Percentiles rank a stretch among this genome's conserved stretches.
These are phyloP conservation scores for Coemansia asiatica DNA, from an alignment of 192 early-diverging fungal species.

Conservation along the genomic window DNA sequence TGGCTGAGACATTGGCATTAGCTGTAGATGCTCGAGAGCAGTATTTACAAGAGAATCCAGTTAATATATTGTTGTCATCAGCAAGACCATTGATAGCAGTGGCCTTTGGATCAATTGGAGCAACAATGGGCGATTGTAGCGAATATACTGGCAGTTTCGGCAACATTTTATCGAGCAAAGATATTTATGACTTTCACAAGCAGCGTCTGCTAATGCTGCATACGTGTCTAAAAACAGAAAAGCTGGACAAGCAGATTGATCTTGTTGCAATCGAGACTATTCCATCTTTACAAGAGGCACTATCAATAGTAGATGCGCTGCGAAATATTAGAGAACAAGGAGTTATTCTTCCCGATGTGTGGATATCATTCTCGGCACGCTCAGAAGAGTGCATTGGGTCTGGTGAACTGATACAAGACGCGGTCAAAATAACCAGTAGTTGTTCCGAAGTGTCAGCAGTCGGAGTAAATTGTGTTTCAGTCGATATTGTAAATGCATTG, in stretches of 20 bases:
- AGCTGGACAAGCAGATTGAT: constrained; percentile 51
- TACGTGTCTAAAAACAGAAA: constrained; percentile 6
- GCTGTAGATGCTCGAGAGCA: constrained; percentile 55
- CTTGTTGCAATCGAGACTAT: constrained; percentile 71
- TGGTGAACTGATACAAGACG: constrained; percentile 57
- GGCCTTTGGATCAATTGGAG: constrained; percentile 68
- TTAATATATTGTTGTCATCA: not conserved
- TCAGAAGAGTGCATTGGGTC: constrained; percentile 29
- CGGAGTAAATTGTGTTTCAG: constrained; percentile 66
- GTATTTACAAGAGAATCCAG: constrained; percentile 17
- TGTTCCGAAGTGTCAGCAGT: constrained; percentile 46
- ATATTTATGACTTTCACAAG: constrained; percentile 59
- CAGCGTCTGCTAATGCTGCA: constrained; percentile 45
- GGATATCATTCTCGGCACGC: constrained; percentile 63
- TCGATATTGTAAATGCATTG: constrained; percentile 9
- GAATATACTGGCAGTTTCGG: constrained; percentile 70
- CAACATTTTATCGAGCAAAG: constrained; percentile 18
- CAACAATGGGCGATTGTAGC: constrained; percentile 60
- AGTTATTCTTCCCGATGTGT: constrained; percentile 44
- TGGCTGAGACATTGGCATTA: constrained; percentile 46
- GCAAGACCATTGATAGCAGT: constrained; percentile 53
- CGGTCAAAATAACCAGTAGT: constrained; percentile 31
- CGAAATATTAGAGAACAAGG: constrained; percentile 9
- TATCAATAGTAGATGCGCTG: constrained; percentile 55
- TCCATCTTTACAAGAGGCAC: constrained; percentile 60